These are phyloP conservation scores for Scheffersomyces lignicola DNA, from an alignment of 1,139 yeast species.

Conservation along the genomic window DNA sequence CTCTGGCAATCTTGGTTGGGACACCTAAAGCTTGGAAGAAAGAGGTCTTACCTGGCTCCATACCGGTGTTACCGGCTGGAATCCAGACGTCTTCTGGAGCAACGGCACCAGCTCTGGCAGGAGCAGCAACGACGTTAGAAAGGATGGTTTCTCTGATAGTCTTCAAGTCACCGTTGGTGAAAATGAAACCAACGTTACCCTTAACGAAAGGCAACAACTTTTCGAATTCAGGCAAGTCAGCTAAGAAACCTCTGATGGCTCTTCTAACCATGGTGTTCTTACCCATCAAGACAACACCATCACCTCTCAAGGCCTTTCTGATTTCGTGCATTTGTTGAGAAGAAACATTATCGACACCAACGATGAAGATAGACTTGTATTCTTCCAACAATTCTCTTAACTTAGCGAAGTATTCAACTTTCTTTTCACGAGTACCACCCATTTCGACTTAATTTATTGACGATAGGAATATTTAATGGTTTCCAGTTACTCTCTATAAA, in stretches of 20 bases:
- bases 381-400: slow-evolving; percentile 94
- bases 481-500: slow-evolving; percentile 14
- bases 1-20: slow-evolving; percentile 99
- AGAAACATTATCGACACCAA: slow-evolving; percentile 99
- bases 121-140: slow-evolving; percentile 98
- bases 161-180: slow-evolving; percentile 96
- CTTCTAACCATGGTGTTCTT: slow-evolving; percentile 99
- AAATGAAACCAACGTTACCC: slow-evolving; percentile 99
- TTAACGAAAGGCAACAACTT: slow-evolving; percentile 89
- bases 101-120: slow-evolving; percentile 99
- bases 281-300: slow-evolving; percentile 97
- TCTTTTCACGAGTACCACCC: slow-evolving; percentile 99
- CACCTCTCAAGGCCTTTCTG: slow-evolving; percentile 95
- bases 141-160: slow-evolving; percentile 83
- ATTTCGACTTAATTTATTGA: slow-evolving; percentile 79
- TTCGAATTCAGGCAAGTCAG: slow-evolving; percentile 95
- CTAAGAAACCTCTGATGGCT: slow-evolving; percentile 94
- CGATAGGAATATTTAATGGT: slow-evolving; percentile 97
- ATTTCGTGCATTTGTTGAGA: slow-evolving; percentile 99
- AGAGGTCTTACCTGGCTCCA: slow-evolving; percentile 99
- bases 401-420: slow-evolving; percentile 91
- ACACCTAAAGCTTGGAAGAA: slow-evolving; percentile 99
- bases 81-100: slow-evolving; percentile 98
- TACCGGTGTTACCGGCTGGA: slow-evolving; percentile 99
- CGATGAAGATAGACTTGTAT: slow-evolving; percentile 97